Evolutionary conservation across 768 basidiomycete genomes (phyloP), one percentile per base, ranked within the genome.

Genomic region (Trametes gibbosa): DNA sequence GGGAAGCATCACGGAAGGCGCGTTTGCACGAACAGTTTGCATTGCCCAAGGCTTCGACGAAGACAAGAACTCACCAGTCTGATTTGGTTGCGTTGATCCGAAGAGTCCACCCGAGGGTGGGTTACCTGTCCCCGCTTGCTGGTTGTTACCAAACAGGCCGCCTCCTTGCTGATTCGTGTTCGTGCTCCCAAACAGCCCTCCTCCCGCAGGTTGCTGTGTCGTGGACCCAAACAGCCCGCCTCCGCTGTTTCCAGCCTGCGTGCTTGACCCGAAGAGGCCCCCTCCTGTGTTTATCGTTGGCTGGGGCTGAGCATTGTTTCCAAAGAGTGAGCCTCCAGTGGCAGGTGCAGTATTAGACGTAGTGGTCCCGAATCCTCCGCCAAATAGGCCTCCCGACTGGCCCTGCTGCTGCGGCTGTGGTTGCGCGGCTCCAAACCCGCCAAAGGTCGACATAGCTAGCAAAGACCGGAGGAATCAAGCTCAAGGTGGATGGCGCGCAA

Each of bases 61-160:
- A n/a, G 17, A 42, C 3, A 14, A 42, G 3, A 42, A 48, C 55
- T 50, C 19, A 56, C 55, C 50, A 9, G 55, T 40, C 14, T 62
- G 61, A 6, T 35, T 35, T 23, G 57, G 67, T 51, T 69, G 70
- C 10, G 63, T 37, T 25, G 49, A 51, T 2, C 57, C 57, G 50
- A 58, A 58, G 27, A 58, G 34, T 5, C 55, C 55, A 32, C 55
- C 55, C 2, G 39, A 21, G 1, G 35, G 54, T 1, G 55, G 27
- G 9, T 37, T 14, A 16, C 14, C 25, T 9, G 49, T 17, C 16
- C 50, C 57, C 12, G 21, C 51, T n/a, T 49, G 63, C 49, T 70
- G 64, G 3, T 45, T 60, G 24, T 40, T 53, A 6, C 72, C 71
- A 56, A 72, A 73, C 58, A 74, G 52, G 7, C 73, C 68, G 12